These are phyloP conservation scores for Colletotrichum incanum DNA, from an alignment of 2,329 filamentous ascomycete species.

Conservation along the genomic window DNA sequence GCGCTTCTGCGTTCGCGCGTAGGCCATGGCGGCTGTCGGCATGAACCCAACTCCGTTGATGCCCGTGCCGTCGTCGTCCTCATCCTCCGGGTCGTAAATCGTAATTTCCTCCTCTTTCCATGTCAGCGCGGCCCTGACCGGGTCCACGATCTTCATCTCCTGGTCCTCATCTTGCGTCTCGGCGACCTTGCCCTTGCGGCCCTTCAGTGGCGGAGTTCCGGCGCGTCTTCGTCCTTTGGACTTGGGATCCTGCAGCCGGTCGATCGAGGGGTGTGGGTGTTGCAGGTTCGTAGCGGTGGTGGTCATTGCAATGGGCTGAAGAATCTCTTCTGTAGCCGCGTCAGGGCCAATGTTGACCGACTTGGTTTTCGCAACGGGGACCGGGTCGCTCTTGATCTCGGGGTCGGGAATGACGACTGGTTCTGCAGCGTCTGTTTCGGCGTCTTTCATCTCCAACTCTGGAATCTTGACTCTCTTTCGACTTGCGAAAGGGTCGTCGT, in stretches of 20 bases:
- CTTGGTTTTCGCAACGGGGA: slow-evolving; percentile 11
- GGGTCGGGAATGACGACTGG: slow-evolving; percentile 43
- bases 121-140: slow-evolving; percentile 72
- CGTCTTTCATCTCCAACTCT: slow-evolving; percentile 52
- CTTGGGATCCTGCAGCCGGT: slow-evolving; percentile 57
- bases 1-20: slow-evolving; percentile 70
- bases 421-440: slow-evolving; percentile 33
- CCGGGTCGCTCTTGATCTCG: slow-evolving; percentile 31
- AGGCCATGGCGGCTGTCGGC: slow-evolving; percentile 73
- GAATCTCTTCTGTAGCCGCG: slow-evolving; percentile 2
- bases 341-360: background rate
- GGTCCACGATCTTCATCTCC: slow-evolving; percentile 60
- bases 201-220: slow-evolving; percentile 56
- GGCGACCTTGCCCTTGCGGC: slow-evolving; percentile 30
- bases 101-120: slow-evolving; percentile 81
- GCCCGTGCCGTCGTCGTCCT: slow-evolving; percentile 77
- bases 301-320: slow-evolving; percentile 38
- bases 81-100: slow-evolving; percentile 75
- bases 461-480: slow-evolving; percentile 58
- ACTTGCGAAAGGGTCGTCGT: slow-evolving; percentile 47
- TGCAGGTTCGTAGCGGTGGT: slow-evolving; percentile 46
- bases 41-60: slow-evolving; percentile 79
- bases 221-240: slow-evolving; percentile 54
- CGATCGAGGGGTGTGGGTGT: slow-evolving; percentile 57
- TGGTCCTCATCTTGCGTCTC: slow-evolving; percentile 51